Evolutionary conservation across 345 rosid species (phyloP).

Genomic region (Conringia planisiliqua): DNA sequence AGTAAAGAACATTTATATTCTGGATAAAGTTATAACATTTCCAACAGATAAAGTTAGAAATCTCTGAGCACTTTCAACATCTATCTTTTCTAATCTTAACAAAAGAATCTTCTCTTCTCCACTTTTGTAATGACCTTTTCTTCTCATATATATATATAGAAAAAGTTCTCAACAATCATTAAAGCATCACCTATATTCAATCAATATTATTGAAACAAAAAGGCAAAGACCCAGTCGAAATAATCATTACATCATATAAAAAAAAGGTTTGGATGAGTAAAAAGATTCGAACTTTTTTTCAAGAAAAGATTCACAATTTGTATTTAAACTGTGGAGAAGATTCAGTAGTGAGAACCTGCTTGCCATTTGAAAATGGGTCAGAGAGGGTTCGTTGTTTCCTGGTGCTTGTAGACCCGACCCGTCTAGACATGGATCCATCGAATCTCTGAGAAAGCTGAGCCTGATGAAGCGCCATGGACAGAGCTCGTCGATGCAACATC

Average conservation of each 20-base stretch:
- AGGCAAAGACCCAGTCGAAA: slow-evolving; percentile 2
- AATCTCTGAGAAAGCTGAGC: slow-evolving; percentile 87
- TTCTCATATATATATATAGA: not conserved
- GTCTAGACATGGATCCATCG: slow-evolving; percentile 97
- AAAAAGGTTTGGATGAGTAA: not conserved
- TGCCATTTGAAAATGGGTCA: slow-evolving; percentile 69
- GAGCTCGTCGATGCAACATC: slow-evolving; percentile 81
- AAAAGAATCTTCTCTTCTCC: slow-evolving; percentile 7
- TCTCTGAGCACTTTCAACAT: slow-evolving; percentile 6
- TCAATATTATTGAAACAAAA: not conserved
- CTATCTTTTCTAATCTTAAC: not conserved
- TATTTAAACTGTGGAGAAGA: not conserved
- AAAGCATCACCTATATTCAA: not conserved
- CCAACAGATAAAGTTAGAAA: slow-evolving; percentile 7
- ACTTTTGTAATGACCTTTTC: slow-evolving; percentile 22
- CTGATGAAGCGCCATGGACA: slow-evolving; percentile 93
- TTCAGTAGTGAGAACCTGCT: slow-evolving; percentile 50
- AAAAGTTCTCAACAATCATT: slow-evolving; percentile 24
- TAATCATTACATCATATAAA: slow-evolving; percentile 14
- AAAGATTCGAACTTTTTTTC: slow-evolving; percentile 15
- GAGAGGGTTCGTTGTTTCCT: slow-evolving; percentile 52
- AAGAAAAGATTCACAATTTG: not conserved
- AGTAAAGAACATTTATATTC: slow-evolving; percentile 8
- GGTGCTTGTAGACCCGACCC: slow-evolving; percentile 80
- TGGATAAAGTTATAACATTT: slow-evolving; percentile 6